Base-by-base conservation (phyloP, 192 early-diverging fungal genomes). In the Backusella macrospora region DNA sequence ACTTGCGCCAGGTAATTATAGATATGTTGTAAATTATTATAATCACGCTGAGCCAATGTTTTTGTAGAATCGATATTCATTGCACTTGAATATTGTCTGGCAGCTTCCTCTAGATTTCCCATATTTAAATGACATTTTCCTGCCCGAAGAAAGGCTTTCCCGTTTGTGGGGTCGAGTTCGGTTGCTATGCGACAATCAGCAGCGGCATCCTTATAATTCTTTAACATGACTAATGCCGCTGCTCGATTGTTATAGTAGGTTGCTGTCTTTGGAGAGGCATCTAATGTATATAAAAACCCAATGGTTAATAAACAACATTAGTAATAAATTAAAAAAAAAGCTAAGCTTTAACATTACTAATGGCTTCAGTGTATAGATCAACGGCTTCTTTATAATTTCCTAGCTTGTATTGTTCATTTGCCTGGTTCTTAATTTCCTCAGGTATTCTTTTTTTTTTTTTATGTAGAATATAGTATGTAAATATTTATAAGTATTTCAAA, bases 241-340 rank as follows among this genome's bases (percentile, higher is more conserved):
- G 92, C 88, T 21, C 94, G 84, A 79, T 96, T 96, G 62, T 78
- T 80, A 72, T 91, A 92, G 67, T 90, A 92, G 7, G 88, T 93
- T 9, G 89, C 76, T n/a, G 72, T 82, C 18, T 80, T 64, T 46
- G 93, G 88, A 44, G 81, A 80, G 15, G 89, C 47, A 34, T 90
- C 91, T 82, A 62, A 21, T 43, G n/a, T 10, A 23, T 23, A 55
- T 23, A 55, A 23, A 23, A 55, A 55, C 52, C 0, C 10, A 16
- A 49, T 21, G 52, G 8, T 52, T 55, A 23, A 10, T 43, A 43
- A 43, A 43, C 18, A 55, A n/a, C 18, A 10, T 34, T 34, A 34
- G 29, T 34, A 34, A 34, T 34, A 34, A 34, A 34, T 34, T 1
- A 34, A 1, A 34, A 34, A 1, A 34, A 34, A 34, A 34, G 29